These are phyloP conservation scores for Trifolium repens DNA, from an alignment of 306 rosid genomes.

Conservation along the genomic window DNA sequence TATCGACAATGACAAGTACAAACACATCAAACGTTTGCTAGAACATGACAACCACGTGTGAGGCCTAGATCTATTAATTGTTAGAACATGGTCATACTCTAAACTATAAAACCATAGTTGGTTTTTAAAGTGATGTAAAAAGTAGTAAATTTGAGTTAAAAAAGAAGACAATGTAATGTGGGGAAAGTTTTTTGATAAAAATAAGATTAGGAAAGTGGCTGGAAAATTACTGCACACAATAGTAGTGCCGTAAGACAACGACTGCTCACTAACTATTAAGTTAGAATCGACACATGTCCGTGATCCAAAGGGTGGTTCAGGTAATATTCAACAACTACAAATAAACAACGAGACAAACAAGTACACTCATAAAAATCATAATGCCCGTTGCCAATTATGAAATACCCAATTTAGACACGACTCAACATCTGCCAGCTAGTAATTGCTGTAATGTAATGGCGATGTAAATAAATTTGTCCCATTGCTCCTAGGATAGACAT, in stretches of 20 bases:
- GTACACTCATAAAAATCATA: conserved; percentile 17
- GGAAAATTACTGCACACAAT: conserved; percentile 18
- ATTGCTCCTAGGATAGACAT: no score
- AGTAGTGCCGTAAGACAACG: conserved; percentile 44
- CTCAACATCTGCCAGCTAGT: conserved; percentile 43
- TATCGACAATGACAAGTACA: conserved; percentile 4
- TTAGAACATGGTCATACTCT: conserved; percentile 8
- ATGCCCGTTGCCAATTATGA: background rate
- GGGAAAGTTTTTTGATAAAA: conserved; percentile 2
- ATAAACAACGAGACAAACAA: conserved; percentile 36
- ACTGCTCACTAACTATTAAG: conserved; percentile 42
- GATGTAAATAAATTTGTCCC: conserved; percentile 3
- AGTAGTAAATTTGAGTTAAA: background rate
- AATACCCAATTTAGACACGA: conserved; percentile 30
- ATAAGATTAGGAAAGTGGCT: conserved; percentile 33
- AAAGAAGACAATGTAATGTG: conserved; percentile 47
- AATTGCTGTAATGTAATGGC: conserved; percentile 20
- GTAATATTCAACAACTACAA: conserved; percentile 20
- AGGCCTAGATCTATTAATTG: background rate
- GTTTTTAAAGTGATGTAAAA: conserved; percentile 43
- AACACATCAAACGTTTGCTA: background rate
- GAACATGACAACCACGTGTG: conserved; percentile 32
- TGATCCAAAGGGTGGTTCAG: conserved; percentile 8
- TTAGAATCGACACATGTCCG: conserved; percentile 41
- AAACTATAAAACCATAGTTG: conserved; percentile 41